phyloP scores from a whole-genome alignment of 129 eudicot species.

The Flaveria linearis region DNA sequence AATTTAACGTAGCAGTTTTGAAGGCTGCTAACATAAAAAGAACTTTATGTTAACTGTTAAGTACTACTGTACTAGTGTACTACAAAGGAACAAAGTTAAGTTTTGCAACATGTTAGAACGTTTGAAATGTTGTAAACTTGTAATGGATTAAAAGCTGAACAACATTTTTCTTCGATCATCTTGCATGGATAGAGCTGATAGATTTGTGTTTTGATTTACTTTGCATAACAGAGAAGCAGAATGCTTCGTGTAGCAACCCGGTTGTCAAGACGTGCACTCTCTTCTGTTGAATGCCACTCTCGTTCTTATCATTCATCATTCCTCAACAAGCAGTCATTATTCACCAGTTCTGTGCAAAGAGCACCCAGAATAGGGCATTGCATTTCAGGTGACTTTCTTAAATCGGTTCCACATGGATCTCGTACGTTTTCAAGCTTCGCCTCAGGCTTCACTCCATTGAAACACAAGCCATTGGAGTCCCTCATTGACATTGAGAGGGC shows the following conservation, averaged over 20 bases:
- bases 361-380: slow-evolving; percentile 16
- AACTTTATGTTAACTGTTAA: no score
- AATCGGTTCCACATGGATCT: slow-evolving; percentile 47
- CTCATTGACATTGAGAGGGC: slow-evolving; percentile 76
- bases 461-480: slow-evolving; percentile 67
- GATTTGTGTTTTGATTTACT: not conserved
- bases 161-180: not conserved
- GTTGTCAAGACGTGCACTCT: slow-evolving; percentile 42
- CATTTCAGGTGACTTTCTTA: slow-evolving; percentile 43
- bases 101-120: not conserved
- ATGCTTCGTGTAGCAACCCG: slow-evolving; percentile 50
- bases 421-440: slow-evolving; percentile 61
- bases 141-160: not conserved
- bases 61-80: no score
- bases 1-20: not conserved
- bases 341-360: slow-evolving; percentile 34
- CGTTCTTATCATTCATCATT: slow-evolving; percentile 20
- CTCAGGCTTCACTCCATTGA: slow-evolving; percentile 72
- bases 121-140: not conserved
- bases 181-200: not conserved
- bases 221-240: slow-evolving; percentile 45
- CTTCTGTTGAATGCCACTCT: slow-evolving; percentile 13
- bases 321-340: slow-evolving; percentile 8
- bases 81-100: not conserved
- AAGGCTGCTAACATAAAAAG: not conserved